These are phyloP conservation scores for Entomortierella chlamydospora DNA, from an alignment of 192 early-diverging fungal genomes.

Conservation along the genomic window DNA sequence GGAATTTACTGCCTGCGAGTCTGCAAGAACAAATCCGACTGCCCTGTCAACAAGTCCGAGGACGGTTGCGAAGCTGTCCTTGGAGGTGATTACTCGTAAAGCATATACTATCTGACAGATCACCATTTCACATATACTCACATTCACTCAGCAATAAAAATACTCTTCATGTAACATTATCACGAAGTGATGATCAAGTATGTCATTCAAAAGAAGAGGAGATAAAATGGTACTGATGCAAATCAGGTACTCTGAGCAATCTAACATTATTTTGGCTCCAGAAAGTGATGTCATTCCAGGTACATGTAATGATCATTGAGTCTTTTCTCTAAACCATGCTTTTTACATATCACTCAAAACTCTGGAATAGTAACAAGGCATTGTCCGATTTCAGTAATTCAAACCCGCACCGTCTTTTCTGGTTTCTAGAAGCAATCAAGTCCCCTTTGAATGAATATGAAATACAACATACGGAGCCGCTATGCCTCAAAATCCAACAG, in stretches of 20 bases:
- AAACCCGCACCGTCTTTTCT: not conserved
- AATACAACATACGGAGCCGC: not conserved
- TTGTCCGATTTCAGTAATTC: not conserved
- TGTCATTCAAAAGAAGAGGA: too few species aligned
- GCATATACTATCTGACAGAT: too few species aligned
- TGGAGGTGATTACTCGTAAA: slow-evolving; percentile 15
- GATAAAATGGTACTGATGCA: too few species aligned
- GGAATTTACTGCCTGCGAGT: slow-evolving; percentile 53
- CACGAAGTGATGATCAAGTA: too few species aligned
- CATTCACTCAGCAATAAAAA: too few species aligned
- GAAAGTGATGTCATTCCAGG: too few species aligned
- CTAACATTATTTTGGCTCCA: too few species aligned
- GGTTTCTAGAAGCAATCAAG: not conserved
- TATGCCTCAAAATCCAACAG: not conserved
- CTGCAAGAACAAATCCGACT: slow-evolving; percentile 22
- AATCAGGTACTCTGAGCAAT: too few species aligned
- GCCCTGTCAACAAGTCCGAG: slow-evolving; percentile 5
- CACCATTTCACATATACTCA: too few species aligned
- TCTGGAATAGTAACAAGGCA: not conserved
- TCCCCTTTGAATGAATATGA: not conserved
- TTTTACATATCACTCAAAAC: not conserved
- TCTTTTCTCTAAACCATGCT: not conserved
- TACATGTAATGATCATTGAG: not conserved
- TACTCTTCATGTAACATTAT: too few species aligned
- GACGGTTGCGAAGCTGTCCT: slow-evolving; percentile 7